Base-by-base conservation (phyloP, 2,329 filamentous ascomycete species). In the Botrytis hyacinthi region DNA sequence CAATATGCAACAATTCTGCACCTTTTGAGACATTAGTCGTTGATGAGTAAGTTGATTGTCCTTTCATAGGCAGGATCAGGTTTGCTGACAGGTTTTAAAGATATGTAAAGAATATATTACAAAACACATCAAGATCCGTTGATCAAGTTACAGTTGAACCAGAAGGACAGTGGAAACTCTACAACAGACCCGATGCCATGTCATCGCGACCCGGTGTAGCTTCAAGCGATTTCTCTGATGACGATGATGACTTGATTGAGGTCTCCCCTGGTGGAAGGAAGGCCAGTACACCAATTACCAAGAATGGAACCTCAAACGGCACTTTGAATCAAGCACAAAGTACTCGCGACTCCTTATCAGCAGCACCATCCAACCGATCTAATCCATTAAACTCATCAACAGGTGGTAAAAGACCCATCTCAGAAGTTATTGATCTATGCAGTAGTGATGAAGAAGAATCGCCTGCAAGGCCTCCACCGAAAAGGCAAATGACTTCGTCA, bases 71-170 rank as follows among this genome's bases (percentile, higher is more conserved):
- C n/a, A 16, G 10, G 29, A 70, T 60, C 20, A 72, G 14, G 35
- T 72, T 72, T 59, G 48, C 76, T 78, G 70, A 79, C 69, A 22
- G 42, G 9, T 57, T 70, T 29, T 65, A 42, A 73, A 93, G 92
- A 79, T 97, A 97, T 81, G 94, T 97, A 26, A 90, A 92, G 79
- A 92, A 97, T 76, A 98, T 99, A 72, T 84, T 99, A 40, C 86
- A 88, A 73, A 90, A 88, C 48, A 97, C 95, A 0, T 83, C 90
- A 0, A 86, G 86, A 59, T 90, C 88, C 32, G 85, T 91, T 0
- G 94, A 98, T 73, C 93, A 97, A 78, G 94, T 98, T 40, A 95
- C 91, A 1, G 93, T 99, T 60, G 93, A 98, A 78, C 94, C 95
- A 1, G 88, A 94, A 76, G 96, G 95, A 4, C 86, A 87, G 77